Base-by-base conservation (phyloP, 345 rosid genomes). In the Syzygium grande region DNA sequence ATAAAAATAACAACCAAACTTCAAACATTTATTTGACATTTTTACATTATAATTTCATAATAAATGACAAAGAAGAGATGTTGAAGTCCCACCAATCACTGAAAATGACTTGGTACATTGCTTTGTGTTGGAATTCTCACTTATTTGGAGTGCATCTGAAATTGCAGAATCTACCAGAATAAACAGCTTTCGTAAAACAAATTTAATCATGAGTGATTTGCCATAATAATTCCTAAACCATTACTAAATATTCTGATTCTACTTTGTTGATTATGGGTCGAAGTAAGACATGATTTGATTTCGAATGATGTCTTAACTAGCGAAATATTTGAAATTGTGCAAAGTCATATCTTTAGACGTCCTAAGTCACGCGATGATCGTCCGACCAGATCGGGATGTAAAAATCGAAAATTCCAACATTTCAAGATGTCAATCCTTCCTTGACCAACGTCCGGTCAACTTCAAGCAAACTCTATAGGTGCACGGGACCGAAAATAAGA, bases 391-490 rank as follows among this genome's bases (percentile, higher is more conserved):
- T n/a, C 7, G 14, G 15, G 7, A n/a, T n/a, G 19, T 61, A 61
- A n/a, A 61, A 61, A 19, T 0, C 14, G 2, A 9, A 61, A n/a
- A 61, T n/a, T 61, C 2, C 9, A n/a, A n/a, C 38, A 61, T 61
- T 61, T 61, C 19, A 1, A 3, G 0, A 14, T 5, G 38, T 61
- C 10, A 2, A 0, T 61, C 38, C 0, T 61, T 6, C 2, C 10
- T n/a, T 0, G 19, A n/a, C 4, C 0, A 6, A 61, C 0, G 5
- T 61, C 2, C 1, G 17, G 2, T 7, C 9, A 17, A n/a, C 19
- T 61, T 61, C 2, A 13, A 0, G 13, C 1, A 3, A 8, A 61
- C 4, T 59, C 0, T 61, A 0, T 61, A n/a, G 2, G 73, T 61
- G 34, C 34, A n/a, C 0, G 0, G 0, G 73, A 61, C 5, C 38